A percentile compares a stretch with the other conserved stretches of the same genome.
These are phyloP conservation scores for Botryotinia convoluta DNA, from an alignment of 2,329 filamentous ascomycete genomes.

Conservation along the genomic window DNA sequence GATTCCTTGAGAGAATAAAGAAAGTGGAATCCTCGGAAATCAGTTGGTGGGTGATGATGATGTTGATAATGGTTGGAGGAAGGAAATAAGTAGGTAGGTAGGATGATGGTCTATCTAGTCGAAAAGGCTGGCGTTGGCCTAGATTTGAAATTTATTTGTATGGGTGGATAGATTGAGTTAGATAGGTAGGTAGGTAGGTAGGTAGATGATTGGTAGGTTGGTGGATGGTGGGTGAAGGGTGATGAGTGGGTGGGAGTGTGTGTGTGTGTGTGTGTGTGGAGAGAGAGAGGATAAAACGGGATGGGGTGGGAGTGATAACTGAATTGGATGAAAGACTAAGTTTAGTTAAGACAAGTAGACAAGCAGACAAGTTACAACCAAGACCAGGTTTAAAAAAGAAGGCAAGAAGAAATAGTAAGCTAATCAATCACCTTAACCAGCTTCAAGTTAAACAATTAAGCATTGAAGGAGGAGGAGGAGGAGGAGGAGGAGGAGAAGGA, in stretches of 20 bases:
- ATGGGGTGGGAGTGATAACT: not conserved
- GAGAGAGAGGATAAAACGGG: not conserved
- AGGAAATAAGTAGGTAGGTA: not conserved
- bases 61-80: not conserved
- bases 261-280: not conserved
- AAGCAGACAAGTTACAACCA: not conserved
- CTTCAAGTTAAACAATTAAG: not conserved
- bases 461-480: not conserved
- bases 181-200: not conserved
- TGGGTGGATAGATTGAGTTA: not conserved
- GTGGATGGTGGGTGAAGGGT: not conserved
- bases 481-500: not conserved
- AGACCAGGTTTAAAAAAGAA: not conserved
- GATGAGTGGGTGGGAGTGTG: not conserved
- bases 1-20: not conserved
- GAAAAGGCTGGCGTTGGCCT: slow-evolving; percentile 2
- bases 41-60: not conserved
- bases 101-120: not conserved
- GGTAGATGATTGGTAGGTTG: too few relatives aligned
- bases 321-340: not conserved
- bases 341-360: not conserved
- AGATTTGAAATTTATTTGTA: not conserved
- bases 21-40: not conserved
- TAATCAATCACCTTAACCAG: not conserved
- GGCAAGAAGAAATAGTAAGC: not conserved